Evolutionary conservation across 2,329 filamentous ascomycete genomes (phyloP), one percentile per base, ranked within the genome.

Genomic region (Trichoderma koningii): DNA sequence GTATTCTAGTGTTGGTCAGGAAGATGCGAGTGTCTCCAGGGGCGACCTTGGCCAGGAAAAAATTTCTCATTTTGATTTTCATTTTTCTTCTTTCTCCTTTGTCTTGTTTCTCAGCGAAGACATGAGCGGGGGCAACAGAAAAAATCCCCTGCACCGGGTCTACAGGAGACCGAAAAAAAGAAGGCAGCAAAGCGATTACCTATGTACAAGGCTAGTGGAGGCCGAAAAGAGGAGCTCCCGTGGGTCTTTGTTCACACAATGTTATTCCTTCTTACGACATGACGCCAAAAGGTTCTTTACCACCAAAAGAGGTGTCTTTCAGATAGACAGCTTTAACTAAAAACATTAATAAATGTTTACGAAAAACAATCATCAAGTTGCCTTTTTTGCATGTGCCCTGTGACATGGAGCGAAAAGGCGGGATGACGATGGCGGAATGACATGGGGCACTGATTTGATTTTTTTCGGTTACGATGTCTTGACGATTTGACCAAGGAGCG

Each of bases 261-360:
- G 55, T 55, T 47, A n/a, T 44, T 65, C 41, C 53, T 51, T 51
- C 59, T 55, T 53, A 60, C 63, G 63, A 65, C 41, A 65, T 53
- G 47, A 65, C 61, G 51, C 45, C 63, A 53, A 65, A 59, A 65
- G 44, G 55, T 44, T 51, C 21, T 26, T 21, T 44, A 62, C 50
- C 56, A 55, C 19, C 62, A 52, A 56, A 66, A 51, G 45, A 47
- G 51, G 52, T 45, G 64, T 56, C 48, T 53, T 15, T 55, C 52
- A 45, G 51, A 57, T 28, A 57, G 51, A 60, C 52, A 57, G 34
- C 51, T 52, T 38, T 57, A 51, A 26, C 30, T 23, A 66, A 61
- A 66, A 66, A 66, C 64, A 66, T 66, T 60, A 66, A 66, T 66
- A 66, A 66, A 66, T 26, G 51, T 14, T 44, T 19, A 57, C 34